Base-by-base conservation (phyloP, 1,139 yeast species). In the Eremothecium sinecaudum region DNA sequence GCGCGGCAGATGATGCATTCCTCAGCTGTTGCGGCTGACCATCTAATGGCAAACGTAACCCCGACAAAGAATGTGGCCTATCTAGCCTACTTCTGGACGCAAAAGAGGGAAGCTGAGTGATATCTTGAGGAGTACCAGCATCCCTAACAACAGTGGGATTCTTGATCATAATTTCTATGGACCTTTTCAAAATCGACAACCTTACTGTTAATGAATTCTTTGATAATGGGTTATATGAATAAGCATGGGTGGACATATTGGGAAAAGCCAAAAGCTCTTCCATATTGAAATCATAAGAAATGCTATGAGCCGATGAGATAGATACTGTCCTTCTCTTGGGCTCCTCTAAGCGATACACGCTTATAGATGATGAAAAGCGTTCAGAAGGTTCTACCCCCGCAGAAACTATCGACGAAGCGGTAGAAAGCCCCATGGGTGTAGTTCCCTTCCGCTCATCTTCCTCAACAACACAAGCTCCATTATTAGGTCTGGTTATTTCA, bases 171-270 rank as follows among this genome's bases (percentile, higher is more conserved):
- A 82, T 79, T 52, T 82, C 84, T 33, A 83, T 59, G 5, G 92
- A 79, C 42, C 93, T 62, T 48, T 77, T 80, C 47, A 83, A 63
- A 13, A 82, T 86, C 40, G 78, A 77, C 41, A 83, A 61, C 37
- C 94, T 63, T 35, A 82, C 71, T 0, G 92, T 83, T 38, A 83
- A 59, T 2, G 93, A 79, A 49, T 80, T 79, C 14, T 86, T 90
- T 4, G 92, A 78, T 37, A 81, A 63, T 40, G 80, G 83, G 4
- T 92, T 86, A 55, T 82, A 83, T 0, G 93, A 81, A 51, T 80
- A 83, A 2, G 94, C 80, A 52, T 81, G 90, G 2, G 92, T 72
- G 8, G 92, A 79, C 51, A 80, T 90, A 14, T 77, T 73, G 4
- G 93, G 84, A 51, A 79, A 80, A 45, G 65, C 68, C 21, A 71